Base-by-base conservation (phyloP, 768 basidiomycete genomes). In the Lactifluus piperatus region DNA sequence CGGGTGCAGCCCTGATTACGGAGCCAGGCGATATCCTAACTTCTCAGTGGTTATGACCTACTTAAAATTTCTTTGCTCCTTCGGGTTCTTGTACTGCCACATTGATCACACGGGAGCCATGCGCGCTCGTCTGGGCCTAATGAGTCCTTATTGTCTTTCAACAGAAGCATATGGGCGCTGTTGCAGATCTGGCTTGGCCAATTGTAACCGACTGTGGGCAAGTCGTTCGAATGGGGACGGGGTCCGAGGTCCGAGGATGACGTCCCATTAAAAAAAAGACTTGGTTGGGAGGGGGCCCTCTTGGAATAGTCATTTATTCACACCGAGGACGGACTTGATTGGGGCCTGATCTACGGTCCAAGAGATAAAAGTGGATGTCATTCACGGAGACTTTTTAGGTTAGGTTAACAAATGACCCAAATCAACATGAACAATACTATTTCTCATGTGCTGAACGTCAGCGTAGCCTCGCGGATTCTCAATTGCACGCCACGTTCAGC, bases 401-500 rank as follows among this genome's bases (percentile, higher is more conserved):
- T 7, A 4, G 13, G 34, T n/a, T 3, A 7, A 32, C 10, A 26
- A 27, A 57, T 48, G 34, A 30, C 32, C 26, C 6, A 36, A 26
- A 27, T 6, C 16, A 34, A 34, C 10, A 45, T 29, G 36, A 24
- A 37, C 1, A 50, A 44, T 24, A 41, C 13, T 24, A 4, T 20
- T 13, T 34, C 34, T 75, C 64, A 84, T 41, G 92, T 93, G 65
- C 87, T 91, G 70, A 98, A 97, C 3, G 91, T 91, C 64, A 97
- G 72, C 11, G 83, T 80, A 64, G 81, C 89, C 48, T 93, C 88
- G 4, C 87, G 80, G 63, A 97, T 93, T 60, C 79, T 83, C 20
- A 98, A 74, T 62, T 84, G 83, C 14, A 94, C 93, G 57, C 82
- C 92, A 11, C 94, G 80, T 55, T 91, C 87, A 0, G 82, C 82